These are phyloP conservation scores for Polytrichum formosum DNA, from an alignment of 225 moss, liverwort and hornwort genomes.

Conservation along the genomic window DNA sequence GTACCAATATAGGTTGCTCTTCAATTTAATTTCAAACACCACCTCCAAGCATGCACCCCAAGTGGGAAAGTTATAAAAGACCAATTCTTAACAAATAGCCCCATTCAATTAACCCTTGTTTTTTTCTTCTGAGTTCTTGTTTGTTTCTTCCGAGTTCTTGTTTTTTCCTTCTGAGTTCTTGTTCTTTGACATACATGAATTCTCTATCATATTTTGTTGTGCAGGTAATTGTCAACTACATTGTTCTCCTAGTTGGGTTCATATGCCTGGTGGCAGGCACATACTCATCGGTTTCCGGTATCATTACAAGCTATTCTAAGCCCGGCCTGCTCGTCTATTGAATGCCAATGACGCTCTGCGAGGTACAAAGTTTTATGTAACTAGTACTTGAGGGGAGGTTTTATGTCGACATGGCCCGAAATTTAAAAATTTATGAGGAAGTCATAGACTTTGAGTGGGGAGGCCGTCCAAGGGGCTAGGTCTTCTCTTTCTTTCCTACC, in stretches of 20 bases:
- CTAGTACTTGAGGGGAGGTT: background rate
- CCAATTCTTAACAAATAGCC: too few relatives aligned
- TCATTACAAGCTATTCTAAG: slow-evolving; percentile 44
- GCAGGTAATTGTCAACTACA: background rate
- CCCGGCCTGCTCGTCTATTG: slow-evolving; percentile 15
- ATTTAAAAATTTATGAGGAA: background rate
- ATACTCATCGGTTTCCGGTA: slow-evolving; percentile 67
- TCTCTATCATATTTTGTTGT: background rate
- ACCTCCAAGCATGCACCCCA: too few relatives aligned
- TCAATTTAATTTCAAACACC: too few relatives aligned
- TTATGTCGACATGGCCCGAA: background rate
- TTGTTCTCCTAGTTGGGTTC: slow-evolving; percentile 59
- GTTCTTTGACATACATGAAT: too few relatives aligned
- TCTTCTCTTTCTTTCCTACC: background rate
- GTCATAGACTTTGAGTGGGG: background rate
- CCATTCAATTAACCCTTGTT: too few relatives aligned
- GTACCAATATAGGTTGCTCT: too few relatives aligned
- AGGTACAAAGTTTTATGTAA: background rate
- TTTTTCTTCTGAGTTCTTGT: too few relatives aligned
- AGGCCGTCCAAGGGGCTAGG: background rate
- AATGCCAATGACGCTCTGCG: slow-evolving; percentile 18
- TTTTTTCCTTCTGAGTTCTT: too few relatives aligned
- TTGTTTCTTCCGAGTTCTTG: too few relatives aligned
- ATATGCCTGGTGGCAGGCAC: slow-evolving; percentile 69
- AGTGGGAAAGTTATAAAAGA: too few relatives aligned